Conservation (phyloP, 192 early-diverging fungal genomes). For the Chytriomyces sp. region DNA sequence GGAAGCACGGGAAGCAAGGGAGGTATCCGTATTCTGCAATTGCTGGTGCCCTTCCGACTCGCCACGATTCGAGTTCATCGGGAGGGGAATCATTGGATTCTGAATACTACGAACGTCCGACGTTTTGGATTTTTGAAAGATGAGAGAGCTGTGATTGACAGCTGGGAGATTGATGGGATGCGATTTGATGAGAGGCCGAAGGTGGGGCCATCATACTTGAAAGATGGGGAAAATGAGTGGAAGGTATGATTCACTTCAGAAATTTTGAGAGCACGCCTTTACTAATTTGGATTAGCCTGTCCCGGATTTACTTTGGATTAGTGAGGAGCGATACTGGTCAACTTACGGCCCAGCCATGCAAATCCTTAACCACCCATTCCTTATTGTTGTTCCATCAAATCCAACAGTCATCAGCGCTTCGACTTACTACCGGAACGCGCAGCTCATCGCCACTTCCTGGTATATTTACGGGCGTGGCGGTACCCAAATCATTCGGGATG, state of each 20-base stretch:
- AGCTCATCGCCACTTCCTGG: slow-evolving; percentile 65
- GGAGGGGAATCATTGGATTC: slow-evolving; percentile 39
- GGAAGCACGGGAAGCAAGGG: slow-evolving; percentile 65
- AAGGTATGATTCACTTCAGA: slow-evolving; percentile 20
- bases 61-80: slow-evolving; percentile 32
- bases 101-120: slow-evolving; percentile 67
- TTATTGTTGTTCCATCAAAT: slow-evolving; percentile 51
- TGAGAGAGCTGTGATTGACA: slow-evolving; percentile 30
- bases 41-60: slow-evolving; percentile 61
- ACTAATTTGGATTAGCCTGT: slow-evolving; percentile 27
- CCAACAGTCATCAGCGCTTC: slow-evolving; percentile 16
- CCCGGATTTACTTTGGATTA: slow-evolving; percentile 45
- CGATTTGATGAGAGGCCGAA: slow-evolving; percentile 43
- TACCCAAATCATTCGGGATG: slow-evolving; percentile 59
- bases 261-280: not conserved
- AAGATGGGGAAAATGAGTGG: slow-evolving; percentile 34
- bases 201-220: slow-evolving; percentile 45
- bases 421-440: slow-evolving; percentile 52
- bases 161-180: slow-evolving; percentile 53
- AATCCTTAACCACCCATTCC: slow-evolving; percentile 50
- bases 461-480: slow-evolving; percentile 67
- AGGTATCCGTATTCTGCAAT: slow-evolving; percentile 69
- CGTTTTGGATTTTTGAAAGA: slow-evolving; percentile 58
- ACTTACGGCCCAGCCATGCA: slow-evolving; percentile 67
- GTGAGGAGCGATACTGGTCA: slow-evolving; percentile 54